Evolutionary conservation across 2,329 filamentous ascomycete species (phyloP).

Genomic region (Intubia oerlemansii): DNA sequence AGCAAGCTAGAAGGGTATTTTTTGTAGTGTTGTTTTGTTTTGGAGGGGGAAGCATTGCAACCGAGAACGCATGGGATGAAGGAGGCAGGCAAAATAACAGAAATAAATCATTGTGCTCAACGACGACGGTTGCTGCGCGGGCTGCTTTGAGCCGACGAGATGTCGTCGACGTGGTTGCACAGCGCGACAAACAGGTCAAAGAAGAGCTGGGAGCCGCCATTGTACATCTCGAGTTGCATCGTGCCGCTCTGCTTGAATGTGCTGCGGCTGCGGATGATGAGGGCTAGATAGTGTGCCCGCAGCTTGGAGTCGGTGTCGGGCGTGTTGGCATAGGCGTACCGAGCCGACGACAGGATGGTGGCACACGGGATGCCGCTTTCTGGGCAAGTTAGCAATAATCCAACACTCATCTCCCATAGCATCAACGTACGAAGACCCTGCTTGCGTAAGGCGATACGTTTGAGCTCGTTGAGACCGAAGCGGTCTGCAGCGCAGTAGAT

Average conservation of each 20-base stretch:
- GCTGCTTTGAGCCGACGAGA: slow-evolving; percentile 26
- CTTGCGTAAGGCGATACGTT: slow-evolving; percentile 78
- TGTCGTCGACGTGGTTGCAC: slow-evolving; percentile 94
- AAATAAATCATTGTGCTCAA: neutral
- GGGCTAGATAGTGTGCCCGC: slow-evolving; percentile 88
- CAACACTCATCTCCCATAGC: too few species aligned
- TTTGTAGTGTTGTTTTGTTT: too few species aligned
- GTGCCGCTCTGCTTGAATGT: slow-evolving; percentile 97
- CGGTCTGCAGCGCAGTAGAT: slow-evolving; percentile 85
- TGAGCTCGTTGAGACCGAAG: slow-evolving; percentile 82
- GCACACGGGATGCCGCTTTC: slow-evolving; percentile 80
- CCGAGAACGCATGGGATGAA: too few species aligned
- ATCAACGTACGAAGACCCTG: slow-evolving; percentile 80
- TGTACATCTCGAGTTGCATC: slow-evolving; percentile 98
- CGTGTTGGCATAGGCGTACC: slow-evolving; percentile 90
- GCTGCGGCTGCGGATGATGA: slow-evolving; percentile 92
- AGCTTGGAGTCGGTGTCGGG: slow-evolving; percentile 81
- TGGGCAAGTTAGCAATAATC: too few species aligned
- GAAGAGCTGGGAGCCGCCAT: slow-evolving; percentile 56
- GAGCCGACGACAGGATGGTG: slow-evolving; percentile 77
- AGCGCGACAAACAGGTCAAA: slow-evolving; percentile 97
- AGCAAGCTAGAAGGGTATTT: too few species aligned
- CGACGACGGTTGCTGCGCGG: slow-evolving; percentile 16
- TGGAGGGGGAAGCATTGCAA: too few species aligned
- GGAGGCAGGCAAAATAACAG: neutral